Evolutionary conservation across 768 basidiomycete species (phyloP).

Genomic region (Russula brevipes): DNA sequence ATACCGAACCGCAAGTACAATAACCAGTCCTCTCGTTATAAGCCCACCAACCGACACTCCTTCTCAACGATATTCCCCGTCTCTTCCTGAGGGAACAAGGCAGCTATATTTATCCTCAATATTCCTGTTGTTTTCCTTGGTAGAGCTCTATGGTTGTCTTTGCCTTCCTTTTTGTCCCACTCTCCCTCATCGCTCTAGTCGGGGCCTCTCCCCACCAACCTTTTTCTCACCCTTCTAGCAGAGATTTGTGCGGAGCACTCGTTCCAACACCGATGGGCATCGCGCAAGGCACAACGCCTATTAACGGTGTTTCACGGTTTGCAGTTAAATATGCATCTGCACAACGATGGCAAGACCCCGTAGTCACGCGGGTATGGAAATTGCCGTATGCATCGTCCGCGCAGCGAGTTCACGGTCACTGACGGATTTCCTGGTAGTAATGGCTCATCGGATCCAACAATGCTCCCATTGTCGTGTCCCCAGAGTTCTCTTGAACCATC

Average conservation of each 20-base stretch:
- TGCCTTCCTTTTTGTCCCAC: conserved; percentile 30
- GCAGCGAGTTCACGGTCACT: neutral
- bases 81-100: neutral
- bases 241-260: conserved; percentile 27
- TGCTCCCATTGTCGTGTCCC: conserved; percentile 66
- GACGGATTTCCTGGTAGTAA: conserved; percentile 36
- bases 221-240: conserved; percentile 40
- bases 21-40: conserved; percentile 1
- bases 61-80: neutral
- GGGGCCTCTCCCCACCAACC: conserved; percentile 34
- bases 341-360: conserved; percentile 54
- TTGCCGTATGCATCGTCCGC: conserved; percentile 49
- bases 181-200: conserved; percentile 31
- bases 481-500: conserved; percentile 50
- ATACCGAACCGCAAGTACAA: neutral
- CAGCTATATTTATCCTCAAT: conserved; percentile 9
- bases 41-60: neutral
- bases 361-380: conserved; percentile 49
- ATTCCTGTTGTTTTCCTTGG: neutral
- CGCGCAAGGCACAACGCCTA: conserved; percentile 49
- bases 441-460: conserved; percentile 45
- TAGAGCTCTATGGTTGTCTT: conserved; percentile 34
- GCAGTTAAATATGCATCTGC: conserved; percentile 64
- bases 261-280: conserved; percentile 50
- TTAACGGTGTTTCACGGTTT: conserved; percentile 50